These are phyloP conservation scores for Ogataea pini DNA, from an alignment of 805 yeast species.

Conservation along the genomic window DNA sequence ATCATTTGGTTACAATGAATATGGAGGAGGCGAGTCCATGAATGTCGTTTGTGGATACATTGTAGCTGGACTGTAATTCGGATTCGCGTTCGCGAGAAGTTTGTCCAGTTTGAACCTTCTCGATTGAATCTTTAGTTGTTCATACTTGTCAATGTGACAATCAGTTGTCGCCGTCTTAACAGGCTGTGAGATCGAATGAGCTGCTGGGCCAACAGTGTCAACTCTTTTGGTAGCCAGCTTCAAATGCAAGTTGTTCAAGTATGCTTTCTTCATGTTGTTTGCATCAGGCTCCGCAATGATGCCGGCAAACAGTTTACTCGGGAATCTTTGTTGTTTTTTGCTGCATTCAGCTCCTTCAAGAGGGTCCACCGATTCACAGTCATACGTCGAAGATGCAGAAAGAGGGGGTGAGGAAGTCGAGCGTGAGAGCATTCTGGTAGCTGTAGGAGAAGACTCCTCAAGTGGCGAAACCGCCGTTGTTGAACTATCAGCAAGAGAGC, in stretches of 20 bases:
- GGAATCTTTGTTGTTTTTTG: neutral
- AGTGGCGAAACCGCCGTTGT: slow-evolving; percentile 1
- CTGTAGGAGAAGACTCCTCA: slow-evolving; percentile 15
- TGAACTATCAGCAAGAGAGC: neutral
- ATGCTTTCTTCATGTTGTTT: slow-evolving; percentile 5
- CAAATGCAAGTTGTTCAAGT: slow-evolving; percentile 14
- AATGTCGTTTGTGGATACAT: slow-evolving; percentile 10
- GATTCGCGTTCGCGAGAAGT: slow-evolving; percentile 21
- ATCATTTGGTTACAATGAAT: slow-evolving; percentile 16
- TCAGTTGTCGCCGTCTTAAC: slow-evolving; percentile 1
- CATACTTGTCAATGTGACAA: slow-evolving; percentile 30
- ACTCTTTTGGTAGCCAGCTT: slow-evolving; percentile 14
- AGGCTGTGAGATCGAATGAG: slow-evolving; percentile 8
- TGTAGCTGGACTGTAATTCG: slow-evolving; percentile 7
- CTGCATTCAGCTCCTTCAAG: neutral
- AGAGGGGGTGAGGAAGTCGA: slow-evolving; percentile 21
- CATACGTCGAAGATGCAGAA: slow-evolving; percentile 12
- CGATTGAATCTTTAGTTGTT: slow-evolving; percentile 26
- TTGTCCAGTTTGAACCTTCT: slow-evolving; percentile 31
- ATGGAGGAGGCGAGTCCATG: slow-evolving; percentile 29
- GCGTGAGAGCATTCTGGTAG: slow-evolving; percentile 22
- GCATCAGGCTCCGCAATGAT: neutral
- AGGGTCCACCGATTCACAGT: slow-evolving; percentile 3
- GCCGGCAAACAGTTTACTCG: neutral
- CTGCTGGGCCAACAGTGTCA: slow-evolving; percentile 8